Evolutionary conservation across 371 early-diverging fungal genomes (phyloP), one percentile per base, ranked within the genome.

Genomic region (Spraguea lophii): DNA sequence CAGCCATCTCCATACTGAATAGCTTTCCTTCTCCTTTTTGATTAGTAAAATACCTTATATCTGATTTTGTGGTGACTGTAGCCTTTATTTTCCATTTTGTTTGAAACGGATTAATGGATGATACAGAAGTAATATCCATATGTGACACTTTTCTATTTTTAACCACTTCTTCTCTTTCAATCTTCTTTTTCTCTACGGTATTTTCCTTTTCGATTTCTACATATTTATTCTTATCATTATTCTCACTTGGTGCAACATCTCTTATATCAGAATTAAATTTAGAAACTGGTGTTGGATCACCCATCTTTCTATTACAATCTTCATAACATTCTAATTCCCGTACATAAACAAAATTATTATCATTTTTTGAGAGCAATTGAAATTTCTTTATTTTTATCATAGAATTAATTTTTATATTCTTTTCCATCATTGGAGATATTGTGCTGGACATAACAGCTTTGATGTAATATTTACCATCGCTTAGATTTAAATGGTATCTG

Each of bases 41-140:
- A 30, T 38, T 57, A 3, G 46, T 54, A 50, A 65, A 70, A 37
- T 43, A 52, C 34, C 47, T 61, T n/a, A 67, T 56, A 7, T 55
- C 51, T 13, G 61, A 34, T 49, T 70, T 70, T 21, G 23, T 17
- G 15, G 61, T 50, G 3, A 66, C 65, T 41, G 62, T 54, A 19
- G 60, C 66, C 37, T 52, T 52, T 2, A 70, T 59, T 1, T 26
- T 24, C 65, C 65, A 67, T 22, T 24, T 53, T 12, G 27, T 48
- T 34, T 44, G 37, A 43, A 62, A 65, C 1, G 71, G 71, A 56
- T 58, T 59, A 21, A 70, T 13, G 19, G 60, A 47, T 40, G 46
- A 52, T 17, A 70, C 62, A 3, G 40, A 20, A 4, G 46, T 54
- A 46, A 52, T 46, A 3, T 47, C 20, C 15, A 25, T 45, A 3